Evolutionary conservation across 305 asterid genomes (phyloP), one percentile per base, ranked within the genome.

Genomic region (Fraxinus angustifolia): DNA sequence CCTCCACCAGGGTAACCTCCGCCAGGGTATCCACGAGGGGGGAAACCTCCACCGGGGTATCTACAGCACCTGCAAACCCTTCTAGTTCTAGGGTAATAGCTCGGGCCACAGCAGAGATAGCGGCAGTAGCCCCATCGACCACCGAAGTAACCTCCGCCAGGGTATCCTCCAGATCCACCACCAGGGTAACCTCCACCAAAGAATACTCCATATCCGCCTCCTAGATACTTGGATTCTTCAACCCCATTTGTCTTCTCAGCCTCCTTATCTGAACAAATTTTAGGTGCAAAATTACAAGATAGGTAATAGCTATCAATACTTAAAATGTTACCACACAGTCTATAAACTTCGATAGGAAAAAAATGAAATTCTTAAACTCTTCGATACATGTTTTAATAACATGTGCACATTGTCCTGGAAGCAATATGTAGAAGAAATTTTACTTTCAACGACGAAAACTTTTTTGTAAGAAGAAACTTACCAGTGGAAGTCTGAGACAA

Each of bases 401-500:
- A 12, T 12, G 56, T 45, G 6, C 56, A 12, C 17, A 45, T 45
- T 45, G 17, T 45, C 17, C 16, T 45, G 56, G 56, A 12, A 45
- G 56, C 17, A 45, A 40, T 10, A 40, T 40, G 50, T 4, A 34
- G 6, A 34, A 31, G 3, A 31, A 31, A 31, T 2, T 33, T 33
- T 34, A 34, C 36, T 34, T 35, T 35, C 40, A 6, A 35, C 8
- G 40, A 35, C 40, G 40, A 35, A 35, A 38, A 38, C 45, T 38
- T 36, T 36, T 38, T 2, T 38, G 45, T 38, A 38, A 38, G 10
- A 36, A 36, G 42, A 36, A 36, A 36, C 70, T 16, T 60, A 60
- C 70, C 70, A 21, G 23, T 77, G 77, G 87, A 73, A 78, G 84
- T 75, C 81, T 86, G 82, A 30, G 75, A 85, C 16, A 90, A 50